Percentiles rank a stretch among this genome's conserved stretches.
Conservation (phyloP, 495 filamentous ascomycete genomes). For the Penicillium robsamsonii region DNA sequence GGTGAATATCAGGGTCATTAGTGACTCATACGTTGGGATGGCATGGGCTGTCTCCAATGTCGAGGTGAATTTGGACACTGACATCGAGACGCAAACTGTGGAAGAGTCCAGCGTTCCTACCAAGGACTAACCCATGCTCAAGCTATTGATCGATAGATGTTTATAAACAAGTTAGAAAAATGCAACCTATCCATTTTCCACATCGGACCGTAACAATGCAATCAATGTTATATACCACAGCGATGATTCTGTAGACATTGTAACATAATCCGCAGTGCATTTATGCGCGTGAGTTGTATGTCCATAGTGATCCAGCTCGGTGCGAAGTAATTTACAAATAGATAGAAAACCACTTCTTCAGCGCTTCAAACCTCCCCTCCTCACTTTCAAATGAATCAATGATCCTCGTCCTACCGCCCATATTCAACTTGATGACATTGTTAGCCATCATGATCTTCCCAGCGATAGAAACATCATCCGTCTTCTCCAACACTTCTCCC, state of each 20-base stretch:
- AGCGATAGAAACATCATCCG: slow-evolving; percentile 31
- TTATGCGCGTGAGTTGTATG: too few species aligned
- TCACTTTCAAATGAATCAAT: slow-evolving; percentile 49
- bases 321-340: neutral
- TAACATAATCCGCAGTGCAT: too few species aligned
- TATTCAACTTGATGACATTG: slow-evolving; percentile 55
- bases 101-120: slow-evolving; percentile 24
- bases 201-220: too few species aligned
- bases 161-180: too few species aligned
- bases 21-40: slow-evolving; percentile 86
- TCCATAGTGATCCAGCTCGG: too few species aligned
- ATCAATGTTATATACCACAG: too few species aligned
- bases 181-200: too few species aligned
- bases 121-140: slow-evolving; percentile 18
- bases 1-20: slow-evolving; percentile 72
- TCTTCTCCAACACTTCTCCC: slow-evolving; percentile 20
- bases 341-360: slow-evolving; percentile 34
- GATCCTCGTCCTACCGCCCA: slow-evolving; percentile 55
- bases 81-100: slow-evolving; percentile 22
- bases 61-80: slow-evolving; percentile 23
- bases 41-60: slow-evolving; percentile 52
- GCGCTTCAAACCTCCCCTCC: slow-evolving; percentile 39
- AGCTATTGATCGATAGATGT: neutral
- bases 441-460: slow-evolving; percentile 61
- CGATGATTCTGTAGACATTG: too few species aligned